These are phyloP conservation scores for Epichloe bromicola DNA, from an alignment of 2,329 filamentous ascomycete genomes.

Conservation along the genomic window DNA sequence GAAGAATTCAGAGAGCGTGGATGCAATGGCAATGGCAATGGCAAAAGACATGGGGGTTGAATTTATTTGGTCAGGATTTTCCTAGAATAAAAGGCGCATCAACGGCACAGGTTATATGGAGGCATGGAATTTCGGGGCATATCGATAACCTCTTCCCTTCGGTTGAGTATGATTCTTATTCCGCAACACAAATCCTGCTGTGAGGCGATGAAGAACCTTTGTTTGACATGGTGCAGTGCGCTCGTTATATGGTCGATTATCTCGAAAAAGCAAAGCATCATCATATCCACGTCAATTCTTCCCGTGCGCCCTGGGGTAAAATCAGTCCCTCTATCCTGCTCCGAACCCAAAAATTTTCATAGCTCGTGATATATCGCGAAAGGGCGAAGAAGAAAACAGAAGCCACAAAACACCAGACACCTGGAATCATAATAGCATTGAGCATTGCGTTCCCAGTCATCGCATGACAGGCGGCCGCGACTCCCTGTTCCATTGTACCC, in stretches of 20 bases:
- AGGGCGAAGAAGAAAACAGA: not conserved
- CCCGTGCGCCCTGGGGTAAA: conserved; percentile 4
- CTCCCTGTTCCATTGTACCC: conserved; percentile 96
- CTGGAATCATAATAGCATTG: not conserved
- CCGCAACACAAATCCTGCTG: not conserved
- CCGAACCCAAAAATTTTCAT: conserved; percentile 1
- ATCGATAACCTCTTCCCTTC: conserved; percentile 2
- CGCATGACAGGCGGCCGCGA: conserved; percentile 84
- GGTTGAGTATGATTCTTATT: not conserved
- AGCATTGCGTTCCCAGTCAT: conserved; percentile 27
- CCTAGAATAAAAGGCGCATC: not conserved
- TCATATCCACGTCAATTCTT: conserved; percentile 4
- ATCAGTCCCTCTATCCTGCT: conserved; percentile 1
- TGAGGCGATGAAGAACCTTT: not conserved
- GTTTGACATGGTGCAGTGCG: no score
- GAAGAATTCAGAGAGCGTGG: conserved; percentile 1
- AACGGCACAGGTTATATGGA: not conserved
- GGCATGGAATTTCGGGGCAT: not conserved
- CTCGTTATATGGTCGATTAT: no score
- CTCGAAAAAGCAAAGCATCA: not conserved
- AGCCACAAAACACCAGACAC: not conserved
- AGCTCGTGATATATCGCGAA: conserved; percentile 1
- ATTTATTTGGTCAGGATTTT: not conserved
- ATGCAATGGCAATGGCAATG: not conserved
- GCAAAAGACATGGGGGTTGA: not conserved